phyloP scores from a whole-genome alignment of 2,329 filamentous ascomycete genomes.

The Saccharata proteae region DNA sequence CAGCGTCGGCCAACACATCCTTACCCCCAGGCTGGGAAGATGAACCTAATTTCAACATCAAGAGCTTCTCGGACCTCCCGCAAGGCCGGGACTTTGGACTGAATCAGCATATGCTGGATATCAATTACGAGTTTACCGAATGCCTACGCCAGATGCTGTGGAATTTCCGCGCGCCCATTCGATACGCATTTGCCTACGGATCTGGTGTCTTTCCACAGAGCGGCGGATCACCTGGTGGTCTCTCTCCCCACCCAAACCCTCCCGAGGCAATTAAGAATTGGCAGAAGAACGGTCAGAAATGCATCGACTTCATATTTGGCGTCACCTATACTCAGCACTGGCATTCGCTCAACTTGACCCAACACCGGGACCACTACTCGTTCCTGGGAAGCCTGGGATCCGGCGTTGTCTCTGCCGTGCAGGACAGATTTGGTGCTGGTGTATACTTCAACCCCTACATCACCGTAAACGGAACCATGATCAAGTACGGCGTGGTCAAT shows the following conservation, averaged over 20 bases:
- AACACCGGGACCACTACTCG: conserved; percentile 90
- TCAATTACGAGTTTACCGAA: conserved; percentile 93
- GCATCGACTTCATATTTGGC: conserved; percentile 98
- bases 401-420: conserved; percentile 69
- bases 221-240: conserved; percentile 38
- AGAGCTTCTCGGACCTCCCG: conserved; percentile 63
- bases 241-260: conserved; percentile 68
- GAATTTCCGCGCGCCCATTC: conserved; percentile 78
- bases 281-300: conserved; percentile 80
- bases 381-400: conserved; percentile 73
- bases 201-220: conserved; percentile 88
- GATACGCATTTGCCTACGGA: conserved; percentile 94
- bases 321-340: conserved; percentile 92
- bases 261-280: conserved; percentile 70
- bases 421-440: conserved; percentile 81
- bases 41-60: conserved; percentile 57
- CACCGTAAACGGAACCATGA: conserved; percentile 84
- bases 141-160: conserved; percentile 75
- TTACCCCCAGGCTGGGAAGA: conserved; percentile 59
- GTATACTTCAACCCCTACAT: conserved; percentile 98
- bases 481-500: conserved; percentile 97
- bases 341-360: conserved; percentile 82
- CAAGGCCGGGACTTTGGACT: conserved; percentile 67
- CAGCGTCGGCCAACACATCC: conserved; percentile 10
- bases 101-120: conserved; percentile 83